Base-by-base conservation (phyloP, 1,139 yeast genomes). In the Geotrichum reessii region DNA sequence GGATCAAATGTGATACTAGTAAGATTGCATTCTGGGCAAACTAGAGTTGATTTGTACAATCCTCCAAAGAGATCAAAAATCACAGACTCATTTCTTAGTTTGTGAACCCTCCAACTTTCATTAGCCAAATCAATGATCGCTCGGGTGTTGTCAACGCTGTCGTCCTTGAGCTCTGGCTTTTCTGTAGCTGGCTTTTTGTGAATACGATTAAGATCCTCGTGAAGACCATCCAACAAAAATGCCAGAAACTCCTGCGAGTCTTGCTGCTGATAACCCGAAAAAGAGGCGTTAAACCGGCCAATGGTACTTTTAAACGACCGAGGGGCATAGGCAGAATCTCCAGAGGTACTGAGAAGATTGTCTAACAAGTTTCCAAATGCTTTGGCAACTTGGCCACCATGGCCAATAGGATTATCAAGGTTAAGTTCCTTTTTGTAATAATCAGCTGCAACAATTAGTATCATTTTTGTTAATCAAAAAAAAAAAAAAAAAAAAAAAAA, bases 161-260 rank as follows among this genome's bases (percentile, higher is more conserved):
- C 78, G 19, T 83, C 87, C 51, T 81, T 83, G 14, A 81, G 74
- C 68, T 91, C 97, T 0, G 98, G 97, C 67, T 91, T 91, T 67
- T 90, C 96, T 24, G 90, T 83, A 63, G 86, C 86, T 0, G 98
- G 98, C 68, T 93, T 93, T 53, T 86, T 76, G 17, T 81, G 72
- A 42, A 93, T 86, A 58, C 97, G 78, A 68, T 93, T 93, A 65
- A 93, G 78, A 72, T 93, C 99, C 71, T 93, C 99, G 68, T 93
- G 99, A 51, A 93, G 77, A 6, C 96, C 95, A 73, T 93, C 99
- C 50, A 93, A 76, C 48, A 93, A 73, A 79, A 90, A 93, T 48
- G 97, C 92, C 58, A 93, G 76, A 67, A 93, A 87, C 70, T 93
- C 99, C 71, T 93, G 99, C 0, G 98, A 89, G 70, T 93, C 99